Evolutionary conservation across 1,284 basidiomycete genomes (phyloP).

Genomic region (Heliocybe sulcata): DNA sequence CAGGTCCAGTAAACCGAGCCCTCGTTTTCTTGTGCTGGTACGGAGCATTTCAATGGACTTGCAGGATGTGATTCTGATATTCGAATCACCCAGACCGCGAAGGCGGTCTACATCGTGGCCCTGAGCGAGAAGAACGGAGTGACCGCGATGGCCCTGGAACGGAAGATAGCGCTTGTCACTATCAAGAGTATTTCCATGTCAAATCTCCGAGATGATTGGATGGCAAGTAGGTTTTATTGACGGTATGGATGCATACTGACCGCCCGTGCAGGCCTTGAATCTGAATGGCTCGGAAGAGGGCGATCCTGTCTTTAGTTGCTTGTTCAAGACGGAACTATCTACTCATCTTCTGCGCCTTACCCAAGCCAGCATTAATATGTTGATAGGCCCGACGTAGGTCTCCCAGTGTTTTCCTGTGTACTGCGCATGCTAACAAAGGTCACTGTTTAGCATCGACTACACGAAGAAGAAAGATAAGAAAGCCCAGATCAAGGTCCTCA

Average conservation of each 20-base stretch:
- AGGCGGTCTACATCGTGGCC: conserved; percentile 83
- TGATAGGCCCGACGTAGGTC: conserved; percentile 72
- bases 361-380: conserved; percentile 69
- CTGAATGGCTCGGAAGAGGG: conserved; percentile 81
- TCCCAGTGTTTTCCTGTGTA: not conserved
- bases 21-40: conserved; percentile 87
- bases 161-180: conserved; percentile 85
- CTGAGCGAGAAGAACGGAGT: conserved; percentile 65
- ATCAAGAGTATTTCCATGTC: conserved; percentile 87
- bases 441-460: conserved; percentile 65
- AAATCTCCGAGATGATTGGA: conserved; percentile 91
- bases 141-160: conserved; percentile 63
- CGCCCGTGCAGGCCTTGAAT: conserved; percentile 53
- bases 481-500: conserved; percentile 81
- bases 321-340: conserved; percentile 95
- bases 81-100: conserved; percentile 59
- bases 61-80: conserved; percentile 2
- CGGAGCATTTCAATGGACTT: conserved; percentile 20
- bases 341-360: conserved; percentile 81
- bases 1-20: conserved; percentile 89
- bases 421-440: conserved; percentile 6
- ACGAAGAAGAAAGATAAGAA: conserved; percentile 98
- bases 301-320: conserved; percentile 89
- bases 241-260: not conserved
- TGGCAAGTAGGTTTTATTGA: conserved; percentile 41